A percentile compares a stretch with the other conserved stretches of the same genome.
Evolutionary conservation across 495 filamentous ascomycete species (phyloP).

Genomic region (Lasiosphaeris hirsuta): DNA sequence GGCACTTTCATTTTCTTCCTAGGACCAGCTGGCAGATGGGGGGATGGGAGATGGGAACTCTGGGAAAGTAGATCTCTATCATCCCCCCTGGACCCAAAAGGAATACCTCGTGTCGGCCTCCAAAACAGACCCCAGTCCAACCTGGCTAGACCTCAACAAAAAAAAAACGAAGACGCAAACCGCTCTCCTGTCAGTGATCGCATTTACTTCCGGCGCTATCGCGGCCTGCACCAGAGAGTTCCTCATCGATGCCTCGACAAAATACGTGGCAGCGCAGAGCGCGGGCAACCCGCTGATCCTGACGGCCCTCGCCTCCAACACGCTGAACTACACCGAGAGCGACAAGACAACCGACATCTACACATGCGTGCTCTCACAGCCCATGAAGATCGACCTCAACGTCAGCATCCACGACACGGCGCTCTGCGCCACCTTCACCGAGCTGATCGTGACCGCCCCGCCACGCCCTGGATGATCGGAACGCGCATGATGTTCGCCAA

Average conservation of each 20-base stretch:
- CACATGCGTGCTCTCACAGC: slow-evolving; percentile 36
- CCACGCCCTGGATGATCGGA: slow-evolving; percentile 34
- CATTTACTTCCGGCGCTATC: slow-evolving; percentile 4
- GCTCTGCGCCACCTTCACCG: slow-evolving; percentile 46
- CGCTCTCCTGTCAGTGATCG: neutral
- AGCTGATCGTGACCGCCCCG: slow-evolving; percentile 43
- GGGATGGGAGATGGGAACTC: too few relatives aligned
- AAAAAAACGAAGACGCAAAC: too few relatives aligned
- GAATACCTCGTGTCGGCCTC: too few relatives aligned
- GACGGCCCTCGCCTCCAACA: slow-evolving; percentile 17
- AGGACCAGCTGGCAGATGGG: too few relatives aligned
- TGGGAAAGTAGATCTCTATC: too few relatives aligned
- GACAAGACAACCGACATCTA: slow-evolving; percentile 32
- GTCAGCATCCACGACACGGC: slow-evolving; percentile 41
- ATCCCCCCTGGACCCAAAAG: too few relatives aligned
- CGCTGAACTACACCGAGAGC: slow-evolving; percentile 27
- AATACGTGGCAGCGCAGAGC: slow-evolving; percentile 21
- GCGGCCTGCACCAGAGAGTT: slow-evolving; percentile 23
- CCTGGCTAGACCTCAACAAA: too few relatives aligned
- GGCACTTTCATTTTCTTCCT: too few relatives aligned
- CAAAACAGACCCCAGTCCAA: too few relatives aligned
- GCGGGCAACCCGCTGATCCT: slow-evolving; percentile 15
- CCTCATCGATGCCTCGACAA: slow-evolving; percentile 17
- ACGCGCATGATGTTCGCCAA: neutral
- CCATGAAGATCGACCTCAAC: slow-evolving; percentile 40